Evolutionary conservation across 2,329 filamentous ascomycete species (phyloP), one percentile per base, ranked within the genome.

Genomic region (Arthrobotrys megalospora): DNA sequence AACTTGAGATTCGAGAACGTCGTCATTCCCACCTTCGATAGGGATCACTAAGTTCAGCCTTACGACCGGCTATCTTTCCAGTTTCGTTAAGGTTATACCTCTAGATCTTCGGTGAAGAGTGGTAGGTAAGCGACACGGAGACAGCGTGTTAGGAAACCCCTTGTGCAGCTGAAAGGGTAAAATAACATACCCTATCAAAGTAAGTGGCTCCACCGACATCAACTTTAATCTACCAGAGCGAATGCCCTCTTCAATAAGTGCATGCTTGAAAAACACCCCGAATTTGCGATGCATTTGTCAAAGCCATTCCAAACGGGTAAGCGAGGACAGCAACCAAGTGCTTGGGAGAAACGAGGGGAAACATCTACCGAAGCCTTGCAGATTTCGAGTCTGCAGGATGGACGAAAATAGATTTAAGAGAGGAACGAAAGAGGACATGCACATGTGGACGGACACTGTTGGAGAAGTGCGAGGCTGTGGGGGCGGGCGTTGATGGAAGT

Each of bases 201-300:
- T 16, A 11, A n/a, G 11, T 19, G 4, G 21, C 24, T 19, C 5
- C 28, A 16, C 28, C 28, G 12, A 41, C 21, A 58, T 45, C 43
- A n/a, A 45, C 2, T 8, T 38, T 38, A 38, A 28, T 28, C 24
- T 28, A 5, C 24, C 24, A 28, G 24, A 28, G 24, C 24, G 24
- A 28, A 5, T 28, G 24, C 24, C 24, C 24, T 28, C 24, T 28
- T 28, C 24, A 28, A 28, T 28, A 28, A 28, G 24, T 28, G 24
- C 5, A 28, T 28, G 24, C 24, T 28, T 28, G 24, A 28, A 36
- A 66, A 12, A 58, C 41, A 60, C 55, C 60, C 50, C 55, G 53
- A 70, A 63, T 70, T 64, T 72, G 68, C 58, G 69, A 72, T 48
- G 24, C 48, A 72, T 65, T 72, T 72, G 69, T 72, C 69, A 72